Evolutionary conservation across 495 filamentous ascomycete species (phyloP), one percentile per base, ranked within the genome.

Genomic region (Terfezia claveryi): DNA sequence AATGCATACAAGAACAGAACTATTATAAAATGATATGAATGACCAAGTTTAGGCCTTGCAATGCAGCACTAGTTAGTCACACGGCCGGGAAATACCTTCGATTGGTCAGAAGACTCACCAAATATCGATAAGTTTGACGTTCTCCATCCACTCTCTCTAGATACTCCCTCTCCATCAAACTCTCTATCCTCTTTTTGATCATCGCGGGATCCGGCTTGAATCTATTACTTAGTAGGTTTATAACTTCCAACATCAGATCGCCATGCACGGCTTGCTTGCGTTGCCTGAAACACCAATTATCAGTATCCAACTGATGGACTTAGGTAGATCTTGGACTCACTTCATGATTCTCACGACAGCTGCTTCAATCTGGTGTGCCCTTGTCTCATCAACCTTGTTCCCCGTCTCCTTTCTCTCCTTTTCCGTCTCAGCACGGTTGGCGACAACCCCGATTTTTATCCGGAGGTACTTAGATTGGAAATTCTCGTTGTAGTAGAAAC

Each of bases 131-230:
- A 1, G 80, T 77, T 2, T 85, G 74, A 6, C 74, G 69, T 11
- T 81, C 76, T 4, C 69, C 71, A 17, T 87, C 82, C 0, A 89
- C 71, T 27, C 91, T 79, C 67, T 93, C 89, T n/a, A 99, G 69
- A 62, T 95, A 99, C 64, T 99, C 91, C 50, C 87, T 76, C 58
- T 83, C 80, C 53, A 99, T 91, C 59, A 99, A 68, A 61, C 82
- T 83, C 66, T 99, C 91, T 56, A 99, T 85, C n/a, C 83, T 78
- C 64, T 78, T 80, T 72, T 99, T 99, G 69, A 96, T 81, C 74
- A 96, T 84, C 41, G 74, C 73, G 37, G 95, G 73, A 57, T 96
- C 89, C 0, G 91, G 92, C 56, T 81, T 80, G 71, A 99, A 99
- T 53, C 88, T 81, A 23, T 71, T 64, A 1, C 76, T 72, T 2